Percentiles rank a stretch among this genome's conserved stretches.
Conservation (phyloP, 768 basidiomycete species). For the Hericium coralloides region DNA sequence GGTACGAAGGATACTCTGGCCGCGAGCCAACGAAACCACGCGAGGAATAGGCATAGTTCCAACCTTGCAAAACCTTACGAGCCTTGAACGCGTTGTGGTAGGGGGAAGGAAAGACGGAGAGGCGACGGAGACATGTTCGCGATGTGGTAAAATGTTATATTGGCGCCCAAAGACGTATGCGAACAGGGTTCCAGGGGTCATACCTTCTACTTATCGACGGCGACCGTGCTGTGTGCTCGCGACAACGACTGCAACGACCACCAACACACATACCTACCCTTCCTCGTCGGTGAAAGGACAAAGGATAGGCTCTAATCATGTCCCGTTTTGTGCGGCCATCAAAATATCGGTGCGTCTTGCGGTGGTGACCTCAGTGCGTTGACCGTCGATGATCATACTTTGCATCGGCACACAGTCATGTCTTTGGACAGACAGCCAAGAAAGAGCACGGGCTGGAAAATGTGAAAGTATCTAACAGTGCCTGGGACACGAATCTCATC, state of each 20-base stretch:
- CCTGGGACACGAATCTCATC: slow-evolving; percentile 95
- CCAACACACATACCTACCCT: neutral
- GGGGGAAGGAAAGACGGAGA: no score
- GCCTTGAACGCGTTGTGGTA: no score
- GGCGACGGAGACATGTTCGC: no score
- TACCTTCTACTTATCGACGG: neutral
- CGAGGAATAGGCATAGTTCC: no score
- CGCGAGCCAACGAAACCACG: no score
- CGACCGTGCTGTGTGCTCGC: neutral
- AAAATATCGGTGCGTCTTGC: slow-evolving; percentile 64
- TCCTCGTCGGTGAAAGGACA: neutral
- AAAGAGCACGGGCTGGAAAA: slow-evolving; percentile 78
- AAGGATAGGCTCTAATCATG: slow-evolving; percentile 33
- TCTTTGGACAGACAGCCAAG: slow-evolving; percentile 84
- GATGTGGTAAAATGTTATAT: neutral
- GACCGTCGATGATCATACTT: neutral
- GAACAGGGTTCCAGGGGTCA: neutral
- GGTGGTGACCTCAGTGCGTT: neutral
- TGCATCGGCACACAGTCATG: slow-evolving; percentile 48
- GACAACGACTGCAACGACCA: neutral
- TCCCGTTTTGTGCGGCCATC: slow-evolving; percentile 81
- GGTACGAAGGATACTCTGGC: no score
- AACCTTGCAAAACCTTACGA: no score
- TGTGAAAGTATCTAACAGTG: slow-evolving; percentile 77
- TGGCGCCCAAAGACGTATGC: neutral